Evolutionary conservation across 805 yeast genomes (phyloP).

Genomic region (Metschnikowia bowlesiae): DNA sequence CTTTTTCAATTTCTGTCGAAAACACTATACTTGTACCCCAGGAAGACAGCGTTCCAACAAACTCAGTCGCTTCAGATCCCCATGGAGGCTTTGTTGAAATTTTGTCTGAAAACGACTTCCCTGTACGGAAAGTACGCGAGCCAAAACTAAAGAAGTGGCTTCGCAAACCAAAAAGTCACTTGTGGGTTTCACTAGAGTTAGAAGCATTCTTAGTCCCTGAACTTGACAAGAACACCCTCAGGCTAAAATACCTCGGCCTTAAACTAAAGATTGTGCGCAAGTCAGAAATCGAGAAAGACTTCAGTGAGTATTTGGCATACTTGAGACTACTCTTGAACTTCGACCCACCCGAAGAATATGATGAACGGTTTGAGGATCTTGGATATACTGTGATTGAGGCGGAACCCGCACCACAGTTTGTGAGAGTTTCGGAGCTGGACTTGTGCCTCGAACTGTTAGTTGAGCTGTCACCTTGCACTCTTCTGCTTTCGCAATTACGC

Average conservation of each 20-base stretch:
- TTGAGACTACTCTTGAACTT: background rate
- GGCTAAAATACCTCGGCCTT: background rate
- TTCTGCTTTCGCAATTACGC: background rate
- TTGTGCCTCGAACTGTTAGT: background rate
- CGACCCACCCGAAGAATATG: background rate
- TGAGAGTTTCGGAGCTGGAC: background rate
- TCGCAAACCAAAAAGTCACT: background rate
- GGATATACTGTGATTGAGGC: background rate
- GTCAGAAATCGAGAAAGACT: background rate
- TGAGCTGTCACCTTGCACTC: background rate
- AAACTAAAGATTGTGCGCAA: background rate
- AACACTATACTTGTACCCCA: background rate
- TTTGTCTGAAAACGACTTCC: background rate
- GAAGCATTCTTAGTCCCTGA: background rate
- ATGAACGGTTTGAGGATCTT: background rate
- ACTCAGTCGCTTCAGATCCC: background rate
- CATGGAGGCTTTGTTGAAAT: background rate
- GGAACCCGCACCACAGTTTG: background rate
- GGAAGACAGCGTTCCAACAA: background rate
- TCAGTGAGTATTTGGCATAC: background rate
- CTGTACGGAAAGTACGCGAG: background rate
- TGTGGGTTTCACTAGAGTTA: background rate
- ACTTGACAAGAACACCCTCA: background rate
- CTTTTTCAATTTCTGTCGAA: too few species aligned
- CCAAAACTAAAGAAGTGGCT: background rate